Evolutionary conservation across 2,329 filamentous ascomycete genomes (phyloP), one percentile per base, ranked within the genome.

Genomic region (Arthrobotrys iridis): DNA sequence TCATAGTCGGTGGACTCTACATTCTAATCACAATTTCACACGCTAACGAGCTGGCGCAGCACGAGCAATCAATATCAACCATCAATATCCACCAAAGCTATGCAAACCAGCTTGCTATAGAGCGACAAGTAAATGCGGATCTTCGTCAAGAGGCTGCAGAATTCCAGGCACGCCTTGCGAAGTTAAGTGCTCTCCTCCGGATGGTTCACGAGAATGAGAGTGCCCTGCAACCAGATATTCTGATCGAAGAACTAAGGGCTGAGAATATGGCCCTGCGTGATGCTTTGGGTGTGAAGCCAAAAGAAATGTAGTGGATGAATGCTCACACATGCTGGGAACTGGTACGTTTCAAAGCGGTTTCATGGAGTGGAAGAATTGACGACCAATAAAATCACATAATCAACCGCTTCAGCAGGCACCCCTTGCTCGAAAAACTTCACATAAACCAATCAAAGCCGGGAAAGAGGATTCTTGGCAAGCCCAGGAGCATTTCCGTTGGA

Each of bases 1-100:
- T 79, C 52, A 77, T 79, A 28, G 79, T 79, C 55, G 48, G 46
- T 62, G 6, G 22, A 40, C 30, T 8, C 11, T 20, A 46, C 28
- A 3, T 22, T 18, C 15, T 22, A 11, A 15, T 22, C 18, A 22
- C 28, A 33, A 35, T 10, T 13, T 30, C 62, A 48, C 58, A 45
- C 33, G 52, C 30, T 55, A 4, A 45, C 30, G 1, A 26, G 22
- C 15, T 7, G 30, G 1, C 6, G 71, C 41, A 79, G 79, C 77
- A 79, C 40, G 79, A 80, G 60, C 78, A 80, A 74, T 79, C 78
- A 18, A 77, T 79, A 43, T 78, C 78, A 6, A 80, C 78, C 13
- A 80, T 80, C 48, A 80, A 80, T 43, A 80, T 80, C 55, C 79
- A 80, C 57, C 78, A 79, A 43, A 78, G 78, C 37, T 80, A 80